These are phyloP conservation scores for Trichoderma arundinaceum DNA, from an alignment of 2,329 filamentous ascomycete genomes.

Conservation along the genomic window DNA sequence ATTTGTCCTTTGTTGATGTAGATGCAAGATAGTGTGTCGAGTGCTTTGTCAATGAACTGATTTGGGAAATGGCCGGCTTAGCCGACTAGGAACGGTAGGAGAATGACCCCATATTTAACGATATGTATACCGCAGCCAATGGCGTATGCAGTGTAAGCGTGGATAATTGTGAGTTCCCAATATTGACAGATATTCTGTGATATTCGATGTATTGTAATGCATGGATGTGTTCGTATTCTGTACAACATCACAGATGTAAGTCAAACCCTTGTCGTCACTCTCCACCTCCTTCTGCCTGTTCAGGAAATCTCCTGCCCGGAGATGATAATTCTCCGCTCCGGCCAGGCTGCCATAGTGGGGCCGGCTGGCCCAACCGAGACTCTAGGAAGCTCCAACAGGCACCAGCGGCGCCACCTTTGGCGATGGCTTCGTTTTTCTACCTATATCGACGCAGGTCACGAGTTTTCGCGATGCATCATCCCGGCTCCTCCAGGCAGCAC, in stretches of 20 bases:
- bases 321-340: conserved; percentile 17
- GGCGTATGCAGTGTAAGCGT: no score
- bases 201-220: no score
- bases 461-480: conserved; percentile 25
- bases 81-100: no score
- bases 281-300: conserved; percentile 12
- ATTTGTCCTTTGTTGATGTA: no score
- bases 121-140: no score
- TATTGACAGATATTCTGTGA: no score
- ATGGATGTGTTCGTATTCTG: no score
- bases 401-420: conserved; percentile 5
- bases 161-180: no score
- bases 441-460: conserved; percentile 16
- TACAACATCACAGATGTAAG: background rate
- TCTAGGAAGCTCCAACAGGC: conserved; percentile 15
- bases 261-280: background rate
- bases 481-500: conserved; percentile 31
- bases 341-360: conserved; percentile 22
- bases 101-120: no score
- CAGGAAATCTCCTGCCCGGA: background rate
- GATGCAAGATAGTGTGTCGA: no score
- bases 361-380: background rate
- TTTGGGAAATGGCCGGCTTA: no score
- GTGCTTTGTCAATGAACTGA: no score
- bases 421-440: conserved; percentile 5